Conservation (phyloP, 768 basidiomycete species). For the Suillus subalutaceus region DNA sequence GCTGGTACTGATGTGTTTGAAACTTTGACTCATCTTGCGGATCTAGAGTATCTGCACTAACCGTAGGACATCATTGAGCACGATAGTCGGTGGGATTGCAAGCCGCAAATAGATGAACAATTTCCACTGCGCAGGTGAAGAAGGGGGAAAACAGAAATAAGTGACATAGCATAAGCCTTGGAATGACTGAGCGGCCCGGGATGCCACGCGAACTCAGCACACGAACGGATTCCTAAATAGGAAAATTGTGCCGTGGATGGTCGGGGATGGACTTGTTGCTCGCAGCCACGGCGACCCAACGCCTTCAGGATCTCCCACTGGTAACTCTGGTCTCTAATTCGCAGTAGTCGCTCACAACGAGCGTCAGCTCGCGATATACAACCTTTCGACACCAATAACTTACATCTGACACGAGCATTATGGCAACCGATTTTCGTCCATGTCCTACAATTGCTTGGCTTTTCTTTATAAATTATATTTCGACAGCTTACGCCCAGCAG, state of each 20-base stretch:
- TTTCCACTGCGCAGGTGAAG: neutral
- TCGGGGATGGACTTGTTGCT: constrained; percentile 11
- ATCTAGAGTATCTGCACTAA: neutral
- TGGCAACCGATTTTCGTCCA: constrained; percentile 15
- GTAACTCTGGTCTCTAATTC: constrained; percentile 15
- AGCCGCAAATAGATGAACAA: neutral
- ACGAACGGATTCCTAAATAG: constrained; percentile 9
- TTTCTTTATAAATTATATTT: constrained; percentile 20
- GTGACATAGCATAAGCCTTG: neutral
- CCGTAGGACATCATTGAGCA: too few species aligned
- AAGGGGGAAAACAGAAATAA: neutral
- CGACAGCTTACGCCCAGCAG: constrained; percentile 42
- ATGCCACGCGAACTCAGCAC: constrained; percentile 12
- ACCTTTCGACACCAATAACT: constrained; percentile 25
- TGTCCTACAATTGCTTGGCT: constrained; percentile 18
- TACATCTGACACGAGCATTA: constrained; percentile 24
- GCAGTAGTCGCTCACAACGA: constrained; percentile 27
- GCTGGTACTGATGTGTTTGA: neutral
- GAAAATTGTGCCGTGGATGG: constrained; percentile 10
- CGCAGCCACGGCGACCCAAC: constrained; percentile 16
- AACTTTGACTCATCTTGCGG: neutral
- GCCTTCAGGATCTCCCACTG: constrained; percentile 11
- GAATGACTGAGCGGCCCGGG: too few species aligned
- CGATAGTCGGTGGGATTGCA: neutral
- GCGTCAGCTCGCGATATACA: constrained; percentile 26